These are phyloP conservation scores for Agapanthus africanus DNA, from an alignment of 106 monocot species.

Conservation along the genomic window DNA sequence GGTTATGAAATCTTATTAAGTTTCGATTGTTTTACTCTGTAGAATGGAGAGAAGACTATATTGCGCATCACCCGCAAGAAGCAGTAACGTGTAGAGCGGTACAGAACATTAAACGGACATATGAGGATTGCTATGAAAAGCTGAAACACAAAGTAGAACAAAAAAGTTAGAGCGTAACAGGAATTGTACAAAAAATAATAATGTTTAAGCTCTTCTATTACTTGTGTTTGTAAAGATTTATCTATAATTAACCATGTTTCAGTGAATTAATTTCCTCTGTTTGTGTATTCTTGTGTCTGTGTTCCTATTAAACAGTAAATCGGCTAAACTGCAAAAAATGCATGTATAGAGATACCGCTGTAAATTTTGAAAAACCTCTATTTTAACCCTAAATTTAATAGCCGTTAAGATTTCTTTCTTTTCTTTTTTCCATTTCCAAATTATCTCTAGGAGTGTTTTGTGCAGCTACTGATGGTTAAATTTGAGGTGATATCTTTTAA, in stretches of 20 bases:
- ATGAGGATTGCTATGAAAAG: constrained; percentile 46
- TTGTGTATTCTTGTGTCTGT: neutral
- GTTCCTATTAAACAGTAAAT: too few species aligned
- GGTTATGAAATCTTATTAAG: too few species aligned
- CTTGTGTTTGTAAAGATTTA: neutral
- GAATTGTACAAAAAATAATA: too few species aligned
- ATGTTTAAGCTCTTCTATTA: neutral
- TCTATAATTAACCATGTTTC: neutral
- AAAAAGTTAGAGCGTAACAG: neutral
- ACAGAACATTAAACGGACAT: constrained; percentile 80
- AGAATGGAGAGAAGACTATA: constrained; percentile 74
- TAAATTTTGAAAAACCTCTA: too few species aligned
- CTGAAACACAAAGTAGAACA: constrained; percentile 29
- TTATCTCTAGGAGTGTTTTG: too few species aligned
- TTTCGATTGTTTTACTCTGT: constrained; percentile 77
- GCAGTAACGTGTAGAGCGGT: constrained; percentile 72
- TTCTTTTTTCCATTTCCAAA: neutral
- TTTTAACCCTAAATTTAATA: too few species aligned
- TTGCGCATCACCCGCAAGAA: constrained; percentile 87
- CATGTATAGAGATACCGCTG: too few species aligned
- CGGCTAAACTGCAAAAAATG: too few species aligned
- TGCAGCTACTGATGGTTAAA: too few species aligned
- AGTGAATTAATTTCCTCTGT: neutral
- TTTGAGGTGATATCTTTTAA: too few species aligned
- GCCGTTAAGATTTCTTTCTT: neutral